Evolutionary conservation across 2,329 filamentous ascomycete genomes (phyloP).

Genomic region (Aspergillus costaricaensis): DNA sequence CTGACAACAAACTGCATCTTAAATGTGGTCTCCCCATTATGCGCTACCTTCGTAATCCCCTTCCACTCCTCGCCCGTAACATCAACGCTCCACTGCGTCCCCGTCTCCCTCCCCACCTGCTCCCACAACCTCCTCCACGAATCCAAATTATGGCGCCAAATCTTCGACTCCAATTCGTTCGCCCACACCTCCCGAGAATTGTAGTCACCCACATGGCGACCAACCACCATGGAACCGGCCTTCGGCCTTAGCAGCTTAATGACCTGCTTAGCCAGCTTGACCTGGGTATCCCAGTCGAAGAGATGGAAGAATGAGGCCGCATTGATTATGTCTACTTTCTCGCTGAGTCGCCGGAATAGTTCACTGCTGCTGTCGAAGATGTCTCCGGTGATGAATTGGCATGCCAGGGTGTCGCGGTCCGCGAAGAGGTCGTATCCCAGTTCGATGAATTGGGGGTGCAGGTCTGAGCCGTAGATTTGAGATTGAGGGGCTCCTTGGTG

Average conservation of each 20-base stretch:
- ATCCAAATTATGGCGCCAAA: not conserved
- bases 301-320: conserved; percentile 15
- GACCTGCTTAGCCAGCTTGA: conserved; percentile 4
- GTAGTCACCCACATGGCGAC: conserved; percentile 4
- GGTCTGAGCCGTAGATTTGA: conserved; percentile 5
- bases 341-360: not conserved
- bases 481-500: conserved; percentile 2
- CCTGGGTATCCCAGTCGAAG: conserved; percentile 10
- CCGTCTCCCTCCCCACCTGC: conserved; percentile 2
- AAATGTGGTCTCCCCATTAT: conserved; percentile 1
- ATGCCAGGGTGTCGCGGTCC: not conserved
- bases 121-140: conserved; percentile 7
- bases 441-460: not conserved
- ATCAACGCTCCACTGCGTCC: not conserved
- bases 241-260: conserved; percentile 2
- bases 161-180: not conserved
- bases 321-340: conserved; percentile 7
- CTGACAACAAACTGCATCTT: conserved; percentile 8
- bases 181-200: not conserved
- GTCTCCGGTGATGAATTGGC: conserved; percentile 7
- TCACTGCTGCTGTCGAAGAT: conserved; percentile 3
- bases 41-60: not conserved
- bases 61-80: conserved; percentile 3
- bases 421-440: conserved; percentile 11
- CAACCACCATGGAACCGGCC: conserved; percentile 1